Evolutionary conservation across 2,329 filamentous ascomycete species (phyloP), one percentile per base, ranked within the genome.

Genomic region (Fusarium coffeatum): DNA sequence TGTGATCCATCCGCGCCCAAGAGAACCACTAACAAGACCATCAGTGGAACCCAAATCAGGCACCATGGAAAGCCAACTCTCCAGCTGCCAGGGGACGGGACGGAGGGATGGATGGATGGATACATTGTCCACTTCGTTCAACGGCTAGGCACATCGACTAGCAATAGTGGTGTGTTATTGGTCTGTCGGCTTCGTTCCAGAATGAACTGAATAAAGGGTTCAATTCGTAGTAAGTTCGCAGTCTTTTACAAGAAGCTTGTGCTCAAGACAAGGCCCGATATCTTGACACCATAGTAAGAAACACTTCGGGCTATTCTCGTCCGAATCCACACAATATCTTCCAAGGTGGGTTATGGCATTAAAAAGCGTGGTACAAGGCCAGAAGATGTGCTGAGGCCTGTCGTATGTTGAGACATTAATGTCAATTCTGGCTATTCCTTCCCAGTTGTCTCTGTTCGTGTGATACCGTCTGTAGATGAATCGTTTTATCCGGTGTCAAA

Each of bases 11-110:
- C 58, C 32, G 34, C 55, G 40, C 59, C 64, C 46, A 69, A 71
- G 40, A 56, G 63, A 51, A 54, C 57, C 68, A 55, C 63, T 68
- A 70, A 71, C 46, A 53, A 58, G 49, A 28, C 56, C 60, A 59
- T 59, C 56, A 59, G 64, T 71, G 64, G 68, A 55, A 61, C 68
- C 59, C 43, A 64, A 71, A 42, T 57, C 68, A 71, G 68, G 68
- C 64, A 71, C 68, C 68, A 42, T 71, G n/a, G 41, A 59, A 63
- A 66, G 64, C 46, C 56, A 71, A 61, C 51, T 59, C 41, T 53
- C 49, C 34, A 53, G 32, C 34, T 53, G 34, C 23, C 66, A 69
- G 66, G 65, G 55, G 61, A 57, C 49, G 67, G 54, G 53, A 64
- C 32, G 40, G 45, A 59, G 51, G 18, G 32, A 56, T 48, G 53